Evolutionary conservation across 352 stramenopile species (phyloP).

Genomic region (Globisporangium middletonii): DNA sequence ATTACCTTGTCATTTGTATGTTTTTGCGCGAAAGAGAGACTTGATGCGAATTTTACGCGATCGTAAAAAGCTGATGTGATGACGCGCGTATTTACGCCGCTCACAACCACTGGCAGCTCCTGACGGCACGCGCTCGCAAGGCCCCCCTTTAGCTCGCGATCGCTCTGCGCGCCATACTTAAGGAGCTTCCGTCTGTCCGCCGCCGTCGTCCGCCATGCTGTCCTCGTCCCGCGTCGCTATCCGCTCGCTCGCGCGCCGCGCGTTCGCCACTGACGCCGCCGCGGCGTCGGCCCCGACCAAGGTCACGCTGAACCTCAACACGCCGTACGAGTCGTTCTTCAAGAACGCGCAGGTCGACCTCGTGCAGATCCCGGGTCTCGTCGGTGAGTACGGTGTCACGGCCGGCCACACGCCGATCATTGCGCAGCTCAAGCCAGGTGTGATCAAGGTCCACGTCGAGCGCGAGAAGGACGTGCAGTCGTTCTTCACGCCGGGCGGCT

Average conservation of each 20-base stretch:
- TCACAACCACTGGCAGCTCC: conserved; percentile 8
- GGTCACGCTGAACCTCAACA: conserved; percentile 82
- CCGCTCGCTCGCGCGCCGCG: conserved; percentile 50
- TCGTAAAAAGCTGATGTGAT: background rate
- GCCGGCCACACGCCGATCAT: conserved; percentile 96
- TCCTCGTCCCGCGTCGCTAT: conserved; percentile 41
- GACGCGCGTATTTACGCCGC: conserved; percentile 16
- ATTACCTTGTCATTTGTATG: too few species aligned
- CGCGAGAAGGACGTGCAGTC: conserved; percentile 89
- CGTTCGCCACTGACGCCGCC: conserved; percentile 38
- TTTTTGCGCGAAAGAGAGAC: too few species aligned
- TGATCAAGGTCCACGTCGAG: conserved; percentile 87
- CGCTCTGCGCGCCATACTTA: background rate
- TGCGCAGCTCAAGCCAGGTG: conserved; percentile 95
- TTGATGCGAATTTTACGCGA: too few species aligned
- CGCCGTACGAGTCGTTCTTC: conserved; percentile 81
- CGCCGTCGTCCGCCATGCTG: conserved; percentile 28
- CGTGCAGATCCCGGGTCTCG: conserved; percentile 92
- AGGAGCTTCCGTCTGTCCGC: background rate
- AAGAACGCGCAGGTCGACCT: conserved; percentile 80
- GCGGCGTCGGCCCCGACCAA: conserved; percentile 46
- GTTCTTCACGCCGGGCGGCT: conserved; percentile 97
- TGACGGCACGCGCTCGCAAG: conserved; percentile 3
- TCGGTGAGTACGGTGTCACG: conserved; percentile 97
- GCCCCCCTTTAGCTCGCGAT: conserved; percentile 3